Evolutionary conservation across 139 green algal species (phyloP).

Genomic region (Closterium sp.): DNA sequence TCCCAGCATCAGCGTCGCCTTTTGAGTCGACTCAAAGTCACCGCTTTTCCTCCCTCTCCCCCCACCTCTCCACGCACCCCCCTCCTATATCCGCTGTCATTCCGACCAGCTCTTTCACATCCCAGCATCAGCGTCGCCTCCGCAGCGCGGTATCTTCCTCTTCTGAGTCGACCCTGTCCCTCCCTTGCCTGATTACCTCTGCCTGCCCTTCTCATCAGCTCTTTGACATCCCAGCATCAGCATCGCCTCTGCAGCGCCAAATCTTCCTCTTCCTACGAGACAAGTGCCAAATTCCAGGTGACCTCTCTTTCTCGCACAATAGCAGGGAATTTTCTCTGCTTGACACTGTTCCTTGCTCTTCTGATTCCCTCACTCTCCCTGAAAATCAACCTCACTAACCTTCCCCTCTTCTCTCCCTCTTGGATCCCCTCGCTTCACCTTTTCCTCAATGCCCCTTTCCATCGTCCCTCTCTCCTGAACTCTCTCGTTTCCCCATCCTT

Average conservation of each 20-base stretch:
- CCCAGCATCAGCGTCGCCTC: not conserved
- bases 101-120: not conserved
- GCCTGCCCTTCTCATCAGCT: not conserved
- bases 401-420: not conserved
- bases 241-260: not conserved
- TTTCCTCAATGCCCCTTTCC: not conserved
- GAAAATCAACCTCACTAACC: not conserved
- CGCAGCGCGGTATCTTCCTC: not conserved
- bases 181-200: not conserved
- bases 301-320: not conserved
- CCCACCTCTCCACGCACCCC: not conserved
- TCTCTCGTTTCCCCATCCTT: not conserved
- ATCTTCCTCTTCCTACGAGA: slow-evolving; percentile 9
- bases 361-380: too few species aligned
- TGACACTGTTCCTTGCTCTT: too few species aligned
- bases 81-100: not conserved
- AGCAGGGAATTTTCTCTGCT: not conserved
- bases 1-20: too few species aligned
- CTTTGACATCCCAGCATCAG: not conserved
- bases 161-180: not conserved
- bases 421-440: not conserved
- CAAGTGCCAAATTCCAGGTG: slow-evolving; percentile 9
- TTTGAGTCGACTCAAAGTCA: too few species aligned
- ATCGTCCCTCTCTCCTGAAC: not conserved
- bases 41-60: not conserved